Percentiles rank a stretch among this genome's conserved stretches.
Evolutionary conservation across 352 stramenopile genomes (phyloP).

Genomic region (Phytophthora kernoviae): DNA sequence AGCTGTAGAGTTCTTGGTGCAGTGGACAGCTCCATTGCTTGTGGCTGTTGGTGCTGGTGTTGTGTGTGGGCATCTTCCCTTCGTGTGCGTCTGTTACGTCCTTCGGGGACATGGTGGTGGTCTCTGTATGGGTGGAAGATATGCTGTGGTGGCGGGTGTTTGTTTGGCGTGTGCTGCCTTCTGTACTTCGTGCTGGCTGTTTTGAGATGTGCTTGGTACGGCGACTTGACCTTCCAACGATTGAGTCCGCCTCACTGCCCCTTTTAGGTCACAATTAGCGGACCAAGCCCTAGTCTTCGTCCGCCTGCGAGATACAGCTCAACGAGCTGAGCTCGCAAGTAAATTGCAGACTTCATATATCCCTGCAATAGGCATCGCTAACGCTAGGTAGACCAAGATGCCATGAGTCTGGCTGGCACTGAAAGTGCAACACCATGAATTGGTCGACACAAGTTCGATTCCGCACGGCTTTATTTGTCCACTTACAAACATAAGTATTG

Average conservation of each 20-base stretch:
- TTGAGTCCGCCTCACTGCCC: not conserved
- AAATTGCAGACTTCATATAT: too few species aligned
- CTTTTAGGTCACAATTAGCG: not conserved
- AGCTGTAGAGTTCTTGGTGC: not conserved
- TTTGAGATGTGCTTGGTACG: constrained; percentile 32
- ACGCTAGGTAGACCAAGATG: too few species aligned
- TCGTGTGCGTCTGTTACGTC: constrained; percentile 29
- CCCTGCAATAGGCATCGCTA: too few species aligned
- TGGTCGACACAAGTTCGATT: too few species aligned
- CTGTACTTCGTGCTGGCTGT: constrained; percentile 23
- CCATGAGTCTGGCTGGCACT: too few species aligned
- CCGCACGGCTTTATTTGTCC: not conserved
- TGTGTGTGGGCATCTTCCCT: constrained; percentile 7
- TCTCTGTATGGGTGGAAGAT: constrained; percentile 3
- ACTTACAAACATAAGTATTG: constrained; percentile 6
- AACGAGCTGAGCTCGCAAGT: too few species aligned
- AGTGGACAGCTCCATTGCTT: not conserved
- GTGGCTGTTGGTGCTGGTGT: constrained; percentile 5
- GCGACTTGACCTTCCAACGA: too few species aligned
- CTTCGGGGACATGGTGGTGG: constrained; percentile 47
- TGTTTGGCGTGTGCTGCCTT: constrained; percentile 5
- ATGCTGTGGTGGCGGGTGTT: constrained; percentile 10
- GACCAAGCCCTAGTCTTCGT: not conserved
- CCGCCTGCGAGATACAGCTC: not conserved
- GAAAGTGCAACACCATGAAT: too few species aligned